Evolutionary conservation across 2,329 filamentous ascomycete genomes (phyloP).

Genomic region (Fusarium nurragi): DNA sequence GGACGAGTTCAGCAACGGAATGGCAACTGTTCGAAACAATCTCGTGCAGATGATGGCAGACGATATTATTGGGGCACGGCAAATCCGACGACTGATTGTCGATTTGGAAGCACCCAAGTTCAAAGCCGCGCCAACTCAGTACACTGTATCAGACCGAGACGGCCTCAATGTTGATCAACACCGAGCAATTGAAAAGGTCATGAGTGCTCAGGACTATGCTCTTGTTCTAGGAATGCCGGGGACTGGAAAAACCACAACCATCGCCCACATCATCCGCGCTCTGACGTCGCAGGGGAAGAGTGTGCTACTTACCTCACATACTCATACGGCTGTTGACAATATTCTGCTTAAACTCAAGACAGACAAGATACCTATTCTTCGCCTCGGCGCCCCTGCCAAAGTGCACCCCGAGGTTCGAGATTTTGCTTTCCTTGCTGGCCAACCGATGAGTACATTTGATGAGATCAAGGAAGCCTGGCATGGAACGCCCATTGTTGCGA

Average conservation of each 20-base stretch:
- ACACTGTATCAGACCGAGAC: conserved; percentile 68
- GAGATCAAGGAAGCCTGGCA: conserved; percentile 87
- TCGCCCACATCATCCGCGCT: conserved; percentile 94
- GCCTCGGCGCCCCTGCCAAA: conserved; percentile 86
- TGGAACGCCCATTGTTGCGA: conserved; percentile 87
- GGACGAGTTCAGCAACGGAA: conserved; percentile 97
- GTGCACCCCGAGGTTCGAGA: conserved; percentile 87
- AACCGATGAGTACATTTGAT: conserved; percentile 79
- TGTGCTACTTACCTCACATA: conserved; percentile 93
- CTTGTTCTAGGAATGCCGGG: conserved; percentile 98
- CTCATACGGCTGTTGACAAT: conserved; percentile 97
- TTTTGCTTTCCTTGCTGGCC: conserved; percentile 82
- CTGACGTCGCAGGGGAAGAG: conserved; percentile 90
- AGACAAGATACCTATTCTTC: conserved; percentile 79
- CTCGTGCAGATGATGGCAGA: conserved; percentile 91
- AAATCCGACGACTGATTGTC: conserved; percentile 82
- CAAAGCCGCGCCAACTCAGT: conserved; percentile 70
- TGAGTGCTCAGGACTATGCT: conserved; percentile 94
- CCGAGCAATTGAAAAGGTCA: conserved; percentile 89
- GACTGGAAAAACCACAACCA: conserved; percentile 97
- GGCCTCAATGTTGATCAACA: conserved; percentile 88
- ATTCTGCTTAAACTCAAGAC: conserved; percentile 90
- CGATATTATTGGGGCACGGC: conserved; percentile 72
- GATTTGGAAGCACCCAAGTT: conserved; percentile 80
- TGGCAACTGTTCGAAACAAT: conserved; percentile 95